Evolutionary conservation across 352 stramenopile genomes (phyloP), one percentile per base, ranked within the genome.

Genomic region (Phytophthora podocarpi): DNA sequence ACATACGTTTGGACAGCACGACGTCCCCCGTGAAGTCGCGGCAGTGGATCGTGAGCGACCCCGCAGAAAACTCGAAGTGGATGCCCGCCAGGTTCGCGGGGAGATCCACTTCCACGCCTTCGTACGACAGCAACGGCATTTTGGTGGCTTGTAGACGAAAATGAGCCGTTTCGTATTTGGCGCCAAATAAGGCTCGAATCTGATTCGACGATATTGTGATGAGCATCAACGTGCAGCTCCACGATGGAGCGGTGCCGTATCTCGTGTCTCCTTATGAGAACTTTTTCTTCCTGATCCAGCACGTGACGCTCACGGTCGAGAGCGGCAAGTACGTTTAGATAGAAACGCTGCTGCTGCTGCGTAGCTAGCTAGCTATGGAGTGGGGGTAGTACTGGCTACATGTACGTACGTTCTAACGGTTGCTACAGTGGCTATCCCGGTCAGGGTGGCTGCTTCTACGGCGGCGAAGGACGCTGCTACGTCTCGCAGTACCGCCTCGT

Each of bases 251-350:
- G 7, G 71, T 81, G 70, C 85, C 85, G 63, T 90, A 85, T 42
- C 70, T 91, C 40, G 85, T 93, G 60, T 93, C 85, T 49, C 85
- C 85, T 10, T 90, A 83, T 59, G 85, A 91, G 49, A 81, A 64
- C 56, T 90, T 91, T 62, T 88, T 91, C 79, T 91, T 93, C 64
- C 41, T 82, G 21, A 78, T 93, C 45, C 68, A 82, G 36, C 73
- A 74, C 72, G 71, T 90, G 23, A 87, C 87, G 70, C 81, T 93
- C 49, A 76, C 67, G 8, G 85, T 91, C 43, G 80, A 91, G 57
- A 93, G 85, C 48, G 82, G 85, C 73, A 93, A 85, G 85, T 93
- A 65, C 56, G 80, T 64, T n/a, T n/a, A n/a, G n/a, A n/a, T n/a
- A n/a, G n/a, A n/a, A n/a, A n/a, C n/a, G n/a, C n/a, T n/a, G n/a